Base-by-base conservation (phyloP, 2,329 filamentous ascomycete species). In the Aureobasidium sp. region DNA sequence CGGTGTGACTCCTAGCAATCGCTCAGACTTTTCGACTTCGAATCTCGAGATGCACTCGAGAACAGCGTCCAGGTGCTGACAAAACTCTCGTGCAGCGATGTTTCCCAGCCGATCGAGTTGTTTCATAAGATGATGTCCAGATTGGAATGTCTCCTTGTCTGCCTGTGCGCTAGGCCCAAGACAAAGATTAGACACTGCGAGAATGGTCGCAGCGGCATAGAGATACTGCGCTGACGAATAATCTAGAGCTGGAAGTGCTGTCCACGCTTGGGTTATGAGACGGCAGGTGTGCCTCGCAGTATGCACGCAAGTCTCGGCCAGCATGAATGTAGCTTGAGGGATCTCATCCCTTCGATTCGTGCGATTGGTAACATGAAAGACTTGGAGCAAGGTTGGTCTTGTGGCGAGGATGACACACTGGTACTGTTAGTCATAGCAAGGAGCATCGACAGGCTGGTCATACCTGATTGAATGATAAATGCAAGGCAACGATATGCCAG, bases 171-270 rank as follows among this genome's bases (percentile, higher is more conserved):
- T 69, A 5, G 72, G 65, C 4, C 71, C 67, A 39, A 64, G 62
- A 0, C 78, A 67, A 0, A 79, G 67, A 41, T 74, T 77, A 1
- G 79, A 79, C 0, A 79, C 71, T 0, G 76, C 77, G 2, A 81
- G 72, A 9, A 80, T 74, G 0, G 75, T 78, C 2, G 76, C 71
- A 0, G 77, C 73, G 0, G 78, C 77, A 67, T 81, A 81, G 29
- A 81, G 74, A 41, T 78, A 80, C 51, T 79, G 77, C 0, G 76
- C 75, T 65, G 76, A 73, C 49, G 77, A 78, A 66, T 79, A 81
- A 62, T 80, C 79, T 47, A 80, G 78, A 0, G 75, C 79, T 0
- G 74, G 70, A 60, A 80, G 79, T 0, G 77, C 74, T 2, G 79
- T 75, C 79, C 79, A 81, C 9, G 72, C 72, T 11, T 78, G 73